Evolutionary conservation across 352 stramenopile genomes (phyloP).

Genomic region (Pythium brassicae): DNA sequence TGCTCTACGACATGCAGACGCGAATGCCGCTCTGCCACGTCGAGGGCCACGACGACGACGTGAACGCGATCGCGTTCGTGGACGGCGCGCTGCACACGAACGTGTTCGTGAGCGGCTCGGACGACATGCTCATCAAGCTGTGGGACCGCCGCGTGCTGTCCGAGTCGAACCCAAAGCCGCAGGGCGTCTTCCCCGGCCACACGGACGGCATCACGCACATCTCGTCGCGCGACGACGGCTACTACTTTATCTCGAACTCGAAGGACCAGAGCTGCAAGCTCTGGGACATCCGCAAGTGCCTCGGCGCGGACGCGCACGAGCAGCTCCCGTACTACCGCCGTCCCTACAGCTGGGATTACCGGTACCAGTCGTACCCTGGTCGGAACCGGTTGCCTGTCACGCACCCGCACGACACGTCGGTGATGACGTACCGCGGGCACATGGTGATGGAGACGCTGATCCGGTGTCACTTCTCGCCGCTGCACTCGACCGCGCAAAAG

Average conservation of each 20-base stretch:
- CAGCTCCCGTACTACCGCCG: conserved; percentile 36
- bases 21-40: conserved; percentile 62
- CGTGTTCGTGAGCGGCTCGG: conserved; percentile 82
- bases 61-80: conserved; percentile 84
- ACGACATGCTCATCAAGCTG: conserved; percentile 81
- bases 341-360: conserved; percentile 78
- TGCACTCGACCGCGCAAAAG: conserved; percentile 83
- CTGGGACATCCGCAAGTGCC: conserved; percentile 81
- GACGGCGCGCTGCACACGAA: conserved; percentile 78
- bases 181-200: conserved; percentile 79
- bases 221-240: conserved; percentile 76
- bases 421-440: conserved; percentile 85
- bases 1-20: conserved; percentile 82
- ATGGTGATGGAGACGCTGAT: conserved; percentile 81
- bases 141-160: conserved; percentile 82
- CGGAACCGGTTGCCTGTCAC: conserved; percentile 42
- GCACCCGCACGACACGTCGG: conserved; percentile 67
- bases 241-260: conserved; percentile 87
- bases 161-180: conserved; percentile 62
- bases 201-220: conserved; percentile 82
- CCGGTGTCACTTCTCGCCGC: conserved; percentile 81
- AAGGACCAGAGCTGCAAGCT: conserved; percentile 85
- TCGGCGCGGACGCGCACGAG: conserved; percentile 42
- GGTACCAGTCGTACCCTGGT: conserved; percentile 74
- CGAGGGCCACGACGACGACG: conserved; percentile 66